Percentiles rank a stretch among this genome's conserved stretches.
These are phyloP conservation scores for Myxozyma geophila DNA, from an alignment of 805 yeast species.

Conservation along the genomic window DNA sequence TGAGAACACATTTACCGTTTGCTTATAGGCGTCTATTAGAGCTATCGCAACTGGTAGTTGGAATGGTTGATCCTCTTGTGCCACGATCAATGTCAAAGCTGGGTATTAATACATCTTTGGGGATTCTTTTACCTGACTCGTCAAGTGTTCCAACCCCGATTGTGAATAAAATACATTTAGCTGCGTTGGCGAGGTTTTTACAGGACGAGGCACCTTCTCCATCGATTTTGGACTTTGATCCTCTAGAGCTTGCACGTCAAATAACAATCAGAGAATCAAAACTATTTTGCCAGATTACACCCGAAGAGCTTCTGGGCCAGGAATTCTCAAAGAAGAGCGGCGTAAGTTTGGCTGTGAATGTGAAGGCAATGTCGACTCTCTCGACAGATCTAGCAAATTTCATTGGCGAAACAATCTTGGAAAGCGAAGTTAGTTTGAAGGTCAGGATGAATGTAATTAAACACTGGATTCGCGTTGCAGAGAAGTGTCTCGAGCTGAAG, in stretches of 20 bases:
- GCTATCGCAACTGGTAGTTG: slow-evolving; percentile 19
- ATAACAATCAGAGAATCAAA: slow-evolving; percentile 77
- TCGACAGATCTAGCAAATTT: slow-evolving; percentile 84
- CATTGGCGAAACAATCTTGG: slow-evolving; percentile 75
- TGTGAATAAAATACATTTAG: slow-evolving; percentile 24
- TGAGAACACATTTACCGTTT: slow-evolving; percentile 17
- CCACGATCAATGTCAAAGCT: slow-evolving; percentile 37
- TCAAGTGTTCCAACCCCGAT: slow-evolving; percentile 36
- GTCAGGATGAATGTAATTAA: slow-evolving; percentile 71
- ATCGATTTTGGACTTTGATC: slow-evolving; percentile 66
- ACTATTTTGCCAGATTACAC: slow-evolving; percentile 67
- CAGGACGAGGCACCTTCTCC: slow-evolving; percentile 16
- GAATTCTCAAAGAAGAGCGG: slow-evolving; percentile 45
- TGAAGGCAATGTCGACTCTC: slow-evolving; percentile 61
- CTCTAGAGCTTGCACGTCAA: slow-evolving; percentile 80
- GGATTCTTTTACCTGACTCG: slow-evolving; percentile 33
- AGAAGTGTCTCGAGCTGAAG: slow-evolving; percentile 70
- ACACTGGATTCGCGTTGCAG: slow-evolving; percentile 80
- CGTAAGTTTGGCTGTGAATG: slow-evolving; percentile 41
- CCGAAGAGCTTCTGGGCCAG: slow-evolving; percentile 56
- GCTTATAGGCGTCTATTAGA: slow-evolving; percentile 28
- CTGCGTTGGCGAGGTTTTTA: slow-evolving; percentile 18
- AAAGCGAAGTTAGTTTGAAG: slow-evolving; percentile 55
- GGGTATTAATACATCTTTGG: slow-evolving; percentile 26
- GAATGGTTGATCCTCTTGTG: slow-evolving; percentile 20